Conservation (phyloP, 1,139 yeast species). For the Blastobotrys raffinosifermentans region DNA sequence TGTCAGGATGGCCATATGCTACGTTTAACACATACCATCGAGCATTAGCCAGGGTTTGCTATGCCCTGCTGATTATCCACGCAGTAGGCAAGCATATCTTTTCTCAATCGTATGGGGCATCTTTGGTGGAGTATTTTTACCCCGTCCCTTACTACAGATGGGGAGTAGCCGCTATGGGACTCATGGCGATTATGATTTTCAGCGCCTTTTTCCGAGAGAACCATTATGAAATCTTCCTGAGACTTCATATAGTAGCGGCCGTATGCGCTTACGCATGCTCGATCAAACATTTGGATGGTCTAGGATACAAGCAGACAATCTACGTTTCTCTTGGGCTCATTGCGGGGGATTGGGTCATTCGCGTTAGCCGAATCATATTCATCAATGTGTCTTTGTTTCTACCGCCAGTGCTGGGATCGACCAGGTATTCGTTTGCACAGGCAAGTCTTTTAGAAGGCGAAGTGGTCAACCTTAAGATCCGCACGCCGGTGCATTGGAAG, state of each 20-base stretch:
- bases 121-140: slow-evolving; percentile 30
- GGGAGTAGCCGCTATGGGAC: slow-evolving; percentile 53
- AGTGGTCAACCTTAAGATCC: slow-evolving; percentile 26
- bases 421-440: slow-evolving; percentile 33
- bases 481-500: slow-evolving; percentile 37
- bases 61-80: slow-evolving; percentile 41
- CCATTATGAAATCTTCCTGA: slow-evolving; percentile 45
- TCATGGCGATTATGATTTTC: slow-evolving; percentile 43
- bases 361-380: slow-evolving; percentile 35
- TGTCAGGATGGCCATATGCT: slow-evolving; percentile 59
- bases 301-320: slow-evolving; percentile 44
- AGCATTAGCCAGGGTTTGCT: slow-evolving; percentile 50
- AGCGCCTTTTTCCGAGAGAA: slow-evolving; percentile 45
- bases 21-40: slow-evolving; percentile 55
- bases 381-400: slow-evolving; percentile 37
- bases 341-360: slow-evolving; percentile 39
- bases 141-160: slow-evolving; percentile 37
- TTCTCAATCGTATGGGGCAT: slow-evolving; percentile 31
- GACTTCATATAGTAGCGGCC: slow-evolving; percentile 41
- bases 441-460: slow-evolving; percentile 32
- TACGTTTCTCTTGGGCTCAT: slow-evolving; percentile 38
- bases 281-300: slow-evolving; percentile 43
- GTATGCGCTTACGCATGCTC: slow-evolving; percentile 42
- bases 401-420: slow-evolving; percentile 27
- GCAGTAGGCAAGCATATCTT: slow-evolving; percentile 35